phyloP scores from a whole-genome alignment of 352 stramenopile species.

The Phytophthora colocasiae region DNA sequence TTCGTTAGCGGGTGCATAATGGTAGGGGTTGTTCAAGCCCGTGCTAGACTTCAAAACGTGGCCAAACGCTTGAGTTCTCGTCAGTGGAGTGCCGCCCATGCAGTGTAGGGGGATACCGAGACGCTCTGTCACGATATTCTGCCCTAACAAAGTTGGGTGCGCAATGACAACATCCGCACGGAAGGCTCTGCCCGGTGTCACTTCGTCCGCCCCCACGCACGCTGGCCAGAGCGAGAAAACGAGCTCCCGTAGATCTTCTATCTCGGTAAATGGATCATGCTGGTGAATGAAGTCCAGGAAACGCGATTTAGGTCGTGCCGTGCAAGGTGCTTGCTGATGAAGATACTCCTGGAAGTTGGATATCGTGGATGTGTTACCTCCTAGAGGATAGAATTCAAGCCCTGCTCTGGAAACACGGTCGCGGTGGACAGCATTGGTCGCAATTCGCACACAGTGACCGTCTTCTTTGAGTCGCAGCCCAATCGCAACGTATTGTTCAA shows the following conservation, averaged over 20 bases:
- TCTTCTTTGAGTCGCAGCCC: conserved; percentile 52
- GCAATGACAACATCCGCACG: conserved; percentile 45
- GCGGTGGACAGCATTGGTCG: conserved; percentile 68
- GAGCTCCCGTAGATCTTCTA: conserved; percentile 17
- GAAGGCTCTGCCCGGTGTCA: conserved; percentile 33
- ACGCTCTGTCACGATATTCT: conserved; percentile 45
- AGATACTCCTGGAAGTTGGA: conserved; percentile 16
- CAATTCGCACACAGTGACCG: conserved; percentile 81
- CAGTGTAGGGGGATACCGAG: conserved; percentile 54
- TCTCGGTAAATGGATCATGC: not conserved
- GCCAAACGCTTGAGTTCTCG: conserved; percentile 42
- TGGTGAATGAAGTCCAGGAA: not conserved
- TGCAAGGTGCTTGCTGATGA: conserved; percentile 1
- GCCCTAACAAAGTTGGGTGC: conserved; percentile 45
- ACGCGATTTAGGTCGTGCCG: not conserved
- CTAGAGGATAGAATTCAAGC: conserved; percentile 47
- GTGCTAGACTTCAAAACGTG: conserved; percentile 31
- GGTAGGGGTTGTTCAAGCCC: not conserved
- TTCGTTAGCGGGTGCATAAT: not conserved
- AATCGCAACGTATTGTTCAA: conserved; percentile 60
- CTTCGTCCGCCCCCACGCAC: conserved; percentile 38
- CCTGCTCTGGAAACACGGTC: conserved; percentile 45
- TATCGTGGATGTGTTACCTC: conserved; percentile 23
- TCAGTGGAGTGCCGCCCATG: conserved; percentile 37
- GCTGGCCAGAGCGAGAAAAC: conserved; percentile 44